phyloP scores from a whole-genome alignment of 768 basidiomycete species.

The Dentipellis fragilis region DNA sequence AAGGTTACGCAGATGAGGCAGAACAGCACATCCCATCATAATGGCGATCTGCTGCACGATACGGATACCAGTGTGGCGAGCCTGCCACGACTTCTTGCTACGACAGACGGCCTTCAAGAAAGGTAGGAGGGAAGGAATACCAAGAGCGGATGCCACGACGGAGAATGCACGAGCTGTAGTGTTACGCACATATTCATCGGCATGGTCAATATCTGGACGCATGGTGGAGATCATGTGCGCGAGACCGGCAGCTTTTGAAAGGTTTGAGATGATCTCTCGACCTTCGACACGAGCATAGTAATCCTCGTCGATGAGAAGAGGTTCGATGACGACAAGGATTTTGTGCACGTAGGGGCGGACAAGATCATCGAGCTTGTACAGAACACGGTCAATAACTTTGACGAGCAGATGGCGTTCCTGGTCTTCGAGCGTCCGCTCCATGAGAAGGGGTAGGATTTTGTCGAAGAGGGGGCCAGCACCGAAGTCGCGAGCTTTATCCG shows the following conservation, averaged over 20 bases:
- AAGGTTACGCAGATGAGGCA: slow-evolving; percentile 92
- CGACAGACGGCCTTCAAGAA: slow-evolving; percentile 98
- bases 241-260: slow-evolving; percentile 96
- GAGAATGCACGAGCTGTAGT: slow-evolving; percentile 98
- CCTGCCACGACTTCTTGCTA: slow-evolving; percentile 99
- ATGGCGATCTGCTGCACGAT: slow-evolving; percentile 99
- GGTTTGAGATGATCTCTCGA: slow-evolving; percentile 97
- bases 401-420: slow-evolving; percentile 97
- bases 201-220: slow-evolving; percentile 99
- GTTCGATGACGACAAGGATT: slow-evolving; percentile 98
- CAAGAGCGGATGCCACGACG: slow-evolving; percentile 96
- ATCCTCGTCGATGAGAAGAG: slow-evolving; percentile 96
- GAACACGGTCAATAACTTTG: slow-evolving; percentile 96
- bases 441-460: slow-evolving; percentile 94
- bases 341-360: slow-evolving; percentile 99
- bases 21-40: slow-evolving; percentile 99
- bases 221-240: slow-evolving; percentile 99
- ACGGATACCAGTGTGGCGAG: slow-evolving; percentile 97
- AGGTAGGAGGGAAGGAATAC: slow-evolving; percentile 93
- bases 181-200: slow-evolving; percentile 98
- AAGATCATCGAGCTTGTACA: slow-evolving; percentile 98
- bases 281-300: slow-evolving; percentile 96
- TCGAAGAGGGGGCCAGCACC: slow-evolving; percentile 97
- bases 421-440: slow-evolving; percentile 96
- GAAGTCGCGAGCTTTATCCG: slow-evolving; percentile 97